Conservation (phyloP, 805 yeast genomes). For the Candida sithepensis region DNA sequence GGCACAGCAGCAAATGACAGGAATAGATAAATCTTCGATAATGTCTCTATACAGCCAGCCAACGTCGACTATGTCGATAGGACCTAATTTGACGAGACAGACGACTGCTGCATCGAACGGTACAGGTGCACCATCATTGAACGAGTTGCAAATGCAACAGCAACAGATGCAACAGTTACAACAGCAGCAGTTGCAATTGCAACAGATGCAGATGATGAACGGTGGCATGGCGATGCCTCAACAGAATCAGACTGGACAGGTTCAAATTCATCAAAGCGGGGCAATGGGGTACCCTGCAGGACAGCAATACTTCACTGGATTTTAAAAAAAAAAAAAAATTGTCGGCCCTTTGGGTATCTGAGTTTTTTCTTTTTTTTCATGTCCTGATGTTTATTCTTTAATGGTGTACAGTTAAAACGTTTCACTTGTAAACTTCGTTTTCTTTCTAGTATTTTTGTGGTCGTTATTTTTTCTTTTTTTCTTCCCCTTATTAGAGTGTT, state of each 20-base stretch:
- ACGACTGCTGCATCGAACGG: constrained; percentile 1
- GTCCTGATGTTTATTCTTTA: too few relatives aligned
- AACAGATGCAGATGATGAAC: constrained; percentile 7
- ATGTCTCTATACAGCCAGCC: constrained; percentile 8
- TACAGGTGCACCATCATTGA: constrained; percentile 4
- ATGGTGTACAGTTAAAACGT: too few relatives aligned
- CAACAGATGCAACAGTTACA: constrained; percentile 11
- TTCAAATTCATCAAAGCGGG: constrained; percentile 5
- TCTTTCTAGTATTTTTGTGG: neutral
- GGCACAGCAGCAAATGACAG: constrained; percentile 12
- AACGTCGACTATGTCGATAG: constrained; percentile 7
- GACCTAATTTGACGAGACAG: constrained; percentile 6
- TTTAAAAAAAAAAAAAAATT: constrained; percentile 11
- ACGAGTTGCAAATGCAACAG: constrained; percentile 4
- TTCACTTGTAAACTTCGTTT: neutral
- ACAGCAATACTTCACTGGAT: constrained; percentile 20
- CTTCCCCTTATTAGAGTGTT: neutral
- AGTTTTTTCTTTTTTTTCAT: too few relatives aligned
- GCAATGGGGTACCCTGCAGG: constrained; percentile 1
- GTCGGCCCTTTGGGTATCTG: too few relatives aligned
- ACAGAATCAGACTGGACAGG: neutral
- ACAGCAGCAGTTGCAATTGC: constrained; percentile 14
- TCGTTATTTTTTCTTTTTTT: neutral
- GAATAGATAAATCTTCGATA: neutral
- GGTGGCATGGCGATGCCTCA: constrained; percentile 5